Percentiles rank a stretch among this genome's conserved stretches.
phyloP scores from a whole-genome alignment of 306 rosid species.

The Hippophae rhamnoides region DNA sequence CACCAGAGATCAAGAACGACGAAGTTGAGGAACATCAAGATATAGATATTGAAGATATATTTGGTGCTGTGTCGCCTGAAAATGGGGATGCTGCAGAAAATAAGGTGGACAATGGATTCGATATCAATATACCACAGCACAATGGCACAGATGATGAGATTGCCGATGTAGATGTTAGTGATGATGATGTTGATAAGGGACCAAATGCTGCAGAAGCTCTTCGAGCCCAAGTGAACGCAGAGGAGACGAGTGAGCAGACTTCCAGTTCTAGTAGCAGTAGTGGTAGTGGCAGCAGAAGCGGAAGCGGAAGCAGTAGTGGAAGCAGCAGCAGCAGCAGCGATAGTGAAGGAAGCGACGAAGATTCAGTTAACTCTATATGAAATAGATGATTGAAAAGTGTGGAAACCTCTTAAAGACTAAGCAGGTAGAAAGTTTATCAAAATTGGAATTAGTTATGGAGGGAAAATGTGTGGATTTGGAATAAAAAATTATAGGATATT shows the following conservation, averaged over 20 bases:
- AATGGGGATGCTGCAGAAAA: conserved; percentile 50
- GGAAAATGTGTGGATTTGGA: too few relatives aligned
- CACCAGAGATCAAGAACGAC: conserved; percentile 46
- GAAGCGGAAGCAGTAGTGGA: conserved; percentile 41
- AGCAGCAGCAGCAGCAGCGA: conserved; percentile 77
- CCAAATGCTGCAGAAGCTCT: conserved; percentile 85
- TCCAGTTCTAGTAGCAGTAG: conserved; percentile 78
- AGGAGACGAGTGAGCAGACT: conserved; percentile 45
- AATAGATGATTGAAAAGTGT: neutral
- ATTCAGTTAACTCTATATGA: conserved; percentile 68
- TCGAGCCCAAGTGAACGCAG: conserved; percentile 68
- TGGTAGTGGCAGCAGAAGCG: conserved; percentile 53
- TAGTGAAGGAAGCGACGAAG: conserved; percentile 78
- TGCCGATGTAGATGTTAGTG: conserved; percentile 82
- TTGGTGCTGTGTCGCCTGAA: conserved; percentile 54
- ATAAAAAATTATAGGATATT: too few relatives aligned
- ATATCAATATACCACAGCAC: conserved; percentile 38
- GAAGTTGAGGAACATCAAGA: conserved; percentile 63
- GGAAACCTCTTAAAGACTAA: too few relatives aligned
- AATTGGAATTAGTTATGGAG: too few relatives aligned
- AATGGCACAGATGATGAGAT: conserved; percentile 72
- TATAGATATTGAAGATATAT: conserved; percentile 55
- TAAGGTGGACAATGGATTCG: conserved; percentile 51
- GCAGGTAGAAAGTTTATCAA: too few relatives aligned
- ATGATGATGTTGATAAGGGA: conserved; percentile 77